Conservation (phyloP, 352 stramenopile species). For the Sclerospora graminicola region DNA sequence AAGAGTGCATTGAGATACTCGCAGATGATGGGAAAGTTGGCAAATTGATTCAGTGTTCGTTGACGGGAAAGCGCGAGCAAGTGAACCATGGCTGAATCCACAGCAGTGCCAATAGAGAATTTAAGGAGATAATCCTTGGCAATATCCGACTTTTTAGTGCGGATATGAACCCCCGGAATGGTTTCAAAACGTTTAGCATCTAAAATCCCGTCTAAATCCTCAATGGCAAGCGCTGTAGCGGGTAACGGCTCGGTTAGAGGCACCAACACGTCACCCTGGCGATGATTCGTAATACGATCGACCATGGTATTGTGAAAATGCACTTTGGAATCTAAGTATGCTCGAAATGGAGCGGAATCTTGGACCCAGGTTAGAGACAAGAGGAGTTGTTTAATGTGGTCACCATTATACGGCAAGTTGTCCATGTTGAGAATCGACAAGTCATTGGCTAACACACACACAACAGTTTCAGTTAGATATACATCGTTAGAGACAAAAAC, state of each 20-base stretch:
- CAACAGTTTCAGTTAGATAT: neutral
- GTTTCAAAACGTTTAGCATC: slow-evolving; percentile 13
- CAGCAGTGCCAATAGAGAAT: slow-evolving; percentile 86
- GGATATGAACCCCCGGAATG: slow-evolving; percentile 47
- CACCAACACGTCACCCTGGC: slow-evolving; percentile 31
- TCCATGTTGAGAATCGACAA: slow-evolving; percentile 76
- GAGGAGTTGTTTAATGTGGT: slow-evolving; percentile 38
- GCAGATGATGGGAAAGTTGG: slow-evolving; percentile 12
- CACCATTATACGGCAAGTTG: slow-evolving; percentile 65
- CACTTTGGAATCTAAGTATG: slow-evolving; percentile 40
- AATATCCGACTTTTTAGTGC: slow-evolving; percentile 30
- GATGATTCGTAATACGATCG: slow-evolving; percentile 57
- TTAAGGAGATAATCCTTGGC: slow-evolving; percentile 85
- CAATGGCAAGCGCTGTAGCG: slow-evolving; percentile 52
- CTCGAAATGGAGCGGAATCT: slow-evolving; percentile 15
- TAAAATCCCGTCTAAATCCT: slow-evolving; percentile 42
- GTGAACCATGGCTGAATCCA: slow-evolving; percentile 88
- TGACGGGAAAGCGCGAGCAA: slow-evolving; percentile 37
- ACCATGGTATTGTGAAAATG: slow-evolving; percentile 84
- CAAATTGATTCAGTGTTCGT: neutral
- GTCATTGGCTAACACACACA: slow-evolving; percentile 19
- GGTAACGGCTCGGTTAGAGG: slow-evolving; percentile 51
- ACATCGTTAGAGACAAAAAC: neutral
- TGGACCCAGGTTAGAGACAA: slow-evolving; percentile 13
- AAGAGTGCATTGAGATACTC: slow-evolving; percentile 81